Evolutionary conservation across 2,329 filamentous ascomycete species (phyloP), one percentile per base, ranked within the genome.

Genomic region (Colletotrichum spaethianum): DNA sequence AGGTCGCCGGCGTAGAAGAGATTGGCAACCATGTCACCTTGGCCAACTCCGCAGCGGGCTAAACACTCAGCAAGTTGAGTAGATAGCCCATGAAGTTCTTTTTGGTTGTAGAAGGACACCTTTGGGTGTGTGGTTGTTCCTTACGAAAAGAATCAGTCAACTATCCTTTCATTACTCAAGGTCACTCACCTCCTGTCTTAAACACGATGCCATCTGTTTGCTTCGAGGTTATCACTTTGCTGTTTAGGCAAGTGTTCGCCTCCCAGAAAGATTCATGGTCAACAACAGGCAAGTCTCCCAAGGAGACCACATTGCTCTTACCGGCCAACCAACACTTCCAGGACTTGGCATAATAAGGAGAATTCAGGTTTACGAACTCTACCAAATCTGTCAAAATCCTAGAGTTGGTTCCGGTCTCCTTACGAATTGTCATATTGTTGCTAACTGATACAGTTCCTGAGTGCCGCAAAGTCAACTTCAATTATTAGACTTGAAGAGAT

Each of bases 1-100:
- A 72, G 65, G 46, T 72, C 69, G 23, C 69, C 65, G 14, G 69
- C 69, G 46, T 69, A 72, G n/a, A 72, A 69, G 3, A 72, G 38
- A 20, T 72, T 72, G 57, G 65, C 65, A 1, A 72, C 65, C 56
- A 69, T 56, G 59, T 72, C 69, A 1, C 65, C 69, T 33, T 38
- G 59, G 8, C 38, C 26, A 20, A 72, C 69, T 14, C 65, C 59
- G 6, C 69, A 72, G 31, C 69, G 65, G 9, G 23, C 44, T 1
- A 72, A 33, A 16, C 59, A 59, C 59, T 72, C 69, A 14, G 69
- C 69, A 5, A 72, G 44, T 16, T 72, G 65, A 4, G 23, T n/a
- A 3, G 69, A 72, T 11, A 72, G n/a, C 6, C 59, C 38, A 31
- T 69, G 65, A 4, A 72, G 40, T 42, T 72, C 69, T 6, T 46